Base-by-base conservation (phyloP, 2,329 filamentous ascomycete species). In the Colletotrichum sp. region DNA sequence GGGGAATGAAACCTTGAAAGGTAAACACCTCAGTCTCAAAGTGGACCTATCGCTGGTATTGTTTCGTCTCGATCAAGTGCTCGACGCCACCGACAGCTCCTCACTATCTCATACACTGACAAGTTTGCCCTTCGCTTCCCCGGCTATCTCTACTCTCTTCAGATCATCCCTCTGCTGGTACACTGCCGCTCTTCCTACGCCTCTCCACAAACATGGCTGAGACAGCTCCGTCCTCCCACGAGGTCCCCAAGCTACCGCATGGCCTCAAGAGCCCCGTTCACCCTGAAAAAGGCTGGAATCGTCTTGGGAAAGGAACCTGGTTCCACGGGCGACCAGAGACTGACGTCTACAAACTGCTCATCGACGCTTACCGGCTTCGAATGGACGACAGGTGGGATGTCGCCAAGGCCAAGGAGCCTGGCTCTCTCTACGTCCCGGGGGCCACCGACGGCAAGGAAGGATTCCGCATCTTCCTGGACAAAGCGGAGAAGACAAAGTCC, bases 311-410 rank as follows among this genome's bases (percentile, higher is more conserved):
- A 39, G 80, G 81, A 34, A 87, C 81, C 3, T 90, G 84, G 80
- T 84, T 90, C 5, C 84, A 89, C 68, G 79, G 81, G 72, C 86
- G 86, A 13, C 81, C 86, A 2, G 82, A 88, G 73, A 80, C 80
- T 16, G 87, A 89, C 43, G 84, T 87, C 6, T 90, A 86, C 79
- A 79, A 81, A 24, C 77, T 89, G 1, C 84, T 90, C 7, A 84
- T 90, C 71, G 88, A 90, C 74, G 76, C 83, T 2, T 89, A 89
- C 78, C 86, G 87, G 34, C 77, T 90, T 18, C 85, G 84, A 8
- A 72, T 84, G n/a, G 82, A 85, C 3, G 87, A 89, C 72, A 71
- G 79, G 5, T 81, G 81, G 76, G 80, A 73, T 0, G 64, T 83
- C 3, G 78, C 81, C 24, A 43, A 48, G n/a, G 34, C 4, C 15